These are phyloP conservation scores for Pseudoneurospora amorphoporcata DNA, from an alignment of 495 filamentous ascomycete species.

Conservation along the genomic window DNA sequence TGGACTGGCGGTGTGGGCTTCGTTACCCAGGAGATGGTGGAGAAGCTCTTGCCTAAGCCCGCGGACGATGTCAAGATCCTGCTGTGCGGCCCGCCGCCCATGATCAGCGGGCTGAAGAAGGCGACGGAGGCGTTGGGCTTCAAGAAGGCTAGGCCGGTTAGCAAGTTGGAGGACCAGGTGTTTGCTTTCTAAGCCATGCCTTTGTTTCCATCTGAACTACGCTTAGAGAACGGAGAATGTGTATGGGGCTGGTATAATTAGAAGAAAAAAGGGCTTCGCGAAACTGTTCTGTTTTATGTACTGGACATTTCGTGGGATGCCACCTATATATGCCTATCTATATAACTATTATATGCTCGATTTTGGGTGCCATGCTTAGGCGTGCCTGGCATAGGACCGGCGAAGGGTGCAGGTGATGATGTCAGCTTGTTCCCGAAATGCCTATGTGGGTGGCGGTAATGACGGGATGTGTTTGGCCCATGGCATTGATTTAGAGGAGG, in stretches of 20 bases:
- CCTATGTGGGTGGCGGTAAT: too few species aligned
- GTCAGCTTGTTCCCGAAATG: not conserved
- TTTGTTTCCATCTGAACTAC: not conserved
- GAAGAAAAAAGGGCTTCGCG: not conserved
- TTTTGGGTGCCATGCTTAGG: not conserved
- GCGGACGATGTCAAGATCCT: conserved; percentile 85
- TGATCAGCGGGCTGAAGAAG: conserved; percentile 98
- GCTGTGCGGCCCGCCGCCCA: conserved; percentile 93
- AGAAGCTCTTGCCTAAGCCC: conserved; percentile 71
- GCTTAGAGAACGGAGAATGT: not conserved
- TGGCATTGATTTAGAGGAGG: too few species aligned
- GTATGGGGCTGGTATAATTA: too few species aligned
- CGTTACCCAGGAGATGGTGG: conserved; percentile 87
- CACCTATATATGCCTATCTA: not conserved
- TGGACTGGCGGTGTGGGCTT: conserved; percentile 91
- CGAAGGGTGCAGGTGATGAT: not conserved
- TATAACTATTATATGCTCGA: not conserved
- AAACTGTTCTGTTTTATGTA: not conserved
- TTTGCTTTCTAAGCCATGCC: conserved; percentile 72
- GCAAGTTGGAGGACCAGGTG: conserved; percentile 95
- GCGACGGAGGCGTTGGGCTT: conserved; percentile 78
- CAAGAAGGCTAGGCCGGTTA: conserved; percentile 82
- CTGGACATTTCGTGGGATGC: not conserved
- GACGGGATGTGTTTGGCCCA: too few species aligned
- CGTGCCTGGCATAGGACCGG: not conserved